phyloP scores from a whole-genome alignment of 1,139 yeast genomes.

The Lodderomyces parapsilosis region DNA sequence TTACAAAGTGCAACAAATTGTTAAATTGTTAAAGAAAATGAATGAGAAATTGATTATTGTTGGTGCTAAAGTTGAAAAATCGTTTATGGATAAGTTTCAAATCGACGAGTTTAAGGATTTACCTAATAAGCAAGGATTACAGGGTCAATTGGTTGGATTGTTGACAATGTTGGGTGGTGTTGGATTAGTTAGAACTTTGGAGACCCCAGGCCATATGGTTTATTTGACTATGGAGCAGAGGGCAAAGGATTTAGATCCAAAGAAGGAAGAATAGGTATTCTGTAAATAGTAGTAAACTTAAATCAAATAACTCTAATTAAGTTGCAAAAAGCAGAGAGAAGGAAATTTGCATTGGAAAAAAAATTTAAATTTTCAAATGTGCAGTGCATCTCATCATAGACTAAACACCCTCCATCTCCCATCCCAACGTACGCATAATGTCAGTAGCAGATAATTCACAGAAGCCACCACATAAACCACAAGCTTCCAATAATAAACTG shows the following conservation, averaged over 20 bases:
- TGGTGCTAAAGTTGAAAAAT: conserved; percentile 79
- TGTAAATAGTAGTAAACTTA: too few species aligned
- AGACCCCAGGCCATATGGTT: conserved; percentile 61
- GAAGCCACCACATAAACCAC: conserved; percentile 28
- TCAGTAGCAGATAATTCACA: conserved; percentile 1
- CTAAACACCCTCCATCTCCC: too few species aligned
- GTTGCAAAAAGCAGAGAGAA: not conserved
- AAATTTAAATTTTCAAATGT: not conserved
- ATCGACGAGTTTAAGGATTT: conserved; percentile 67
- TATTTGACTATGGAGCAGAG: conserved; percentile 73
- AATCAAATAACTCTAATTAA: too few species aligned
- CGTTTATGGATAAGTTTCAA: conserved; percentile 51
- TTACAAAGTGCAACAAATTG: conserved; percentile 55
- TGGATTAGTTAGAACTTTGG: conserved; percentile 80
- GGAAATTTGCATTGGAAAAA: not conserved
- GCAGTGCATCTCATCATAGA: not conserved
- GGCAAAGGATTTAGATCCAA: conserved; percentile 37
- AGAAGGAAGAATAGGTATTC: conserved; percentile 9
- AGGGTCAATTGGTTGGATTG: conserved; percentile 82
- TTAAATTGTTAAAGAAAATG: conserved; percentile 59
- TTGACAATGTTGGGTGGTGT: conserved; percentile 85
- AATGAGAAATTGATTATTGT: conserved; percentile 75
- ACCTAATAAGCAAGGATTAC: conserved; percentile 70
- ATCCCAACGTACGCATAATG: conserved; percentile 1
- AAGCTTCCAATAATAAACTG: conserved; percentile 24